A percentile compares a stretch with the other conserved stretches of the same genome.
Evolutionary conservation across 1,284 basidiomycete genomes (phyloP).

Genomic region (Moesziomyces sp.): DNA sequence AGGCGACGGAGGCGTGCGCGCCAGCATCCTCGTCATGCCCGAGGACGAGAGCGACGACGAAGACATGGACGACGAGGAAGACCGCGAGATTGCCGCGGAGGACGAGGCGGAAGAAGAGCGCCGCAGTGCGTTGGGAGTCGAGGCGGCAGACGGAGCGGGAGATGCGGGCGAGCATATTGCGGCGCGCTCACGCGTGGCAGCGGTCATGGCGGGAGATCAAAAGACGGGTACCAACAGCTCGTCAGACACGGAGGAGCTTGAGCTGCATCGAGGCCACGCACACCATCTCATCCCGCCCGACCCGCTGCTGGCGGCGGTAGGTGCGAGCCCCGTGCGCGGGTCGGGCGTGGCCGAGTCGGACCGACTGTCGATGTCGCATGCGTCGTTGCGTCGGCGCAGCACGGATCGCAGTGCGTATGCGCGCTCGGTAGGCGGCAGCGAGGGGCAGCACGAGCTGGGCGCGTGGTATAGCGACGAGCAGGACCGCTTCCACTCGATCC

Average conservation of each 20-base stretch:
- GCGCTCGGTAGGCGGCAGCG: conserved; percentile 21
- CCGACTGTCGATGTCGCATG: conserved; percentile 22
- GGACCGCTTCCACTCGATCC: conserved; percentile 22
- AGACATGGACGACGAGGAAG: conserved; percentile 26
- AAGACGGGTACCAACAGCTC: conserved; percentile 35
- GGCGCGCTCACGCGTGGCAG: not conserved
- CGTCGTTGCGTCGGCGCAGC: conserved; percentile 16
- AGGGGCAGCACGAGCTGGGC: conserved; percentile 3
- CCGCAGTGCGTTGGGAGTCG: conserved; percentile 6
- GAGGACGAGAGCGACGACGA: conserved; percentile 49
- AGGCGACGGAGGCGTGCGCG: conserved; percentile 55
- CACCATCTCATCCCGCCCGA: conserved; percentile 35
- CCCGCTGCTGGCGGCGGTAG: conserved; percentile 43
- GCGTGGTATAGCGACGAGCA: conserved; percentile 4
- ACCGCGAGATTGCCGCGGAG: conserved; percentile 39
- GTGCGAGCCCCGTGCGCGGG: conserved; percentile 25
- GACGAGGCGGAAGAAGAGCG: conserved; percentile 32
- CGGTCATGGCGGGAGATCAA: conserved; percentile 3
- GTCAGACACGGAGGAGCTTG: conserved; percentile 19
- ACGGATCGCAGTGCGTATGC: conserved; percentile 35
- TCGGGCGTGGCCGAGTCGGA: conserved; percentile 30
- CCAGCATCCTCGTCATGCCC: conserved; percentile 53
- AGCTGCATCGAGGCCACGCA: conserved; percentile 2
- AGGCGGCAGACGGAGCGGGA: conserved; percentile 2
- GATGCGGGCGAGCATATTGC: not conserved